phyloP scores from a whole-genome alignment of 1,284 basidiomycete genomes.

The Leccinum pachyderme region DNA sequence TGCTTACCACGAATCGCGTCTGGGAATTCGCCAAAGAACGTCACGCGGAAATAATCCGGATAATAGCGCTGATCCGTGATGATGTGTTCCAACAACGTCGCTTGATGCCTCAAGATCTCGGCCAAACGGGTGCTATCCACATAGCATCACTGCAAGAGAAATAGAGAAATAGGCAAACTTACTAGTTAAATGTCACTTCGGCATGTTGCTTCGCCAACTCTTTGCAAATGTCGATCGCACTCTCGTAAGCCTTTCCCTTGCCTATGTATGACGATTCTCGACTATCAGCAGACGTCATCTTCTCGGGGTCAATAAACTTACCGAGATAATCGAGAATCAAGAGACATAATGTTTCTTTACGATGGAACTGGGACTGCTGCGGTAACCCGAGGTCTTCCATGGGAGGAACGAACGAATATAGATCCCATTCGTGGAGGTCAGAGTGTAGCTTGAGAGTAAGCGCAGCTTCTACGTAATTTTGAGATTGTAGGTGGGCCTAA shows the following conservation, averaged over 20 bases:
- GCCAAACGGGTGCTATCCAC: conserved; percentile 66
- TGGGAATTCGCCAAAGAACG: conserved; percentile 91
- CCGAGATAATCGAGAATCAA: conserved; percentile 87
- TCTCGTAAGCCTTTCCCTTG: conserved; percentile 96
- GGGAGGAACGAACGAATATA: conserved; percentile 75
- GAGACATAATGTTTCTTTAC: conserved; percentile 88
- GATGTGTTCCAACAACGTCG: conserved; percentile 80
- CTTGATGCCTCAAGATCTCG: conserved; percentile 84
- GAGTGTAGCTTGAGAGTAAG: conserved; percentile 91
- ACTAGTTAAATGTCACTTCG: conserved; percentile 89
- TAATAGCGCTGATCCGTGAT: conserved; percentile 81
- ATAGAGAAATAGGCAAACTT: conserved; percentile 30
- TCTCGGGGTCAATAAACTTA: conserved; percentile 35
- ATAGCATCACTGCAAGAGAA: conserved; percentile 8
- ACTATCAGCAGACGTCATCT: neutral
- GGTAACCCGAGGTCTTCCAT: conserved; percentile 88
- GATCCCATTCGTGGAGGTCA: conserved; percentile 89
- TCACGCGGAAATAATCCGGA: conserved; percentile 91
- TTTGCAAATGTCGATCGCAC: conserved; percentile 89
- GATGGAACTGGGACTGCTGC: conserved; percentile 89
- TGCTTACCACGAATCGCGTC: conserved; percentile 81
- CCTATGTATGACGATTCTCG: conserved; percentile 43
- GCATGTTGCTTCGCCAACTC: conserved; percentile 85
- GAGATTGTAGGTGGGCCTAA: conserved; percentile 81
- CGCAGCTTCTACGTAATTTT: conserved; percentile 91